Percentiles rank a stretch among this genome's conserved stretches.
phyloP scores from a whole-genome alignment of 805 yeast species.

The Ogataea pini region DNA sequence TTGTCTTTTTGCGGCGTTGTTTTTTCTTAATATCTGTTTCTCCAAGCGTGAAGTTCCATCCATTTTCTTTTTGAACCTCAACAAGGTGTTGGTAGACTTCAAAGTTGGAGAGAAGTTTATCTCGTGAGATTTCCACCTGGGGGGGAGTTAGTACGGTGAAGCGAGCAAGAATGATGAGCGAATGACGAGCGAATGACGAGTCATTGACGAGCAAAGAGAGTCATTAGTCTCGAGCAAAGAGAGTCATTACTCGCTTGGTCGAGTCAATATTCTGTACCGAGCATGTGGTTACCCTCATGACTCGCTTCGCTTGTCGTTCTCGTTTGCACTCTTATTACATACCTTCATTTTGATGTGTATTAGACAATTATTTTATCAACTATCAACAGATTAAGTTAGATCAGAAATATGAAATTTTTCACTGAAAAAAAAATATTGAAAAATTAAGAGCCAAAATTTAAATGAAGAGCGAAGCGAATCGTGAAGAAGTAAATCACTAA shows the following conservation, averaged over 20 bases:
- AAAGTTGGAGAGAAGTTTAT: constrained; percentile 60
- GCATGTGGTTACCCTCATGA: too few relatives aligned
- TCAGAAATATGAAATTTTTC: background rate
- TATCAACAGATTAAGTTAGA: too few relatives aligned
- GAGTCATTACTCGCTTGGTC: too few relatives aligned
- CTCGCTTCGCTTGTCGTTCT: too few relatives aligned
- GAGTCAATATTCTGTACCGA: too few relatives aligned
- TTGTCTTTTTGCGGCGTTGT: constrained; percentile 31
- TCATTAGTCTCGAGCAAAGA: too few relatives aligned
- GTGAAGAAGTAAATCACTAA: too few relatives aligned
- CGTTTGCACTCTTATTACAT: too few relatives aligned
- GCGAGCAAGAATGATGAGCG: background rate
- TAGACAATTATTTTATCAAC: too few relatives aligned
- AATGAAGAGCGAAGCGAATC: background rate
- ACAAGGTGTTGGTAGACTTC: constrained; percentile 62
- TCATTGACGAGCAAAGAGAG: too few relatives aligned
- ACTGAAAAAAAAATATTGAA: background rate
- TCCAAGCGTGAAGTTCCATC: constrained; percentile 45
- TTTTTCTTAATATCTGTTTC: constrained; percentile 18
- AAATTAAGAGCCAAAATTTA: background rate
- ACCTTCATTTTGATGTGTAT: constrained; percentile 16
- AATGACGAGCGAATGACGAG: background rate
- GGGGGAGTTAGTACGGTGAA: background rate
- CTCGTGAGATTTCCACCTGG: constrained; percentile 52
- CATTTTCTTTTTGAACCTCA: constrained; percentile 46